phyloP scores from a whole-genome alignment of 148 eudicot genomes.

The Polygonum aviculare region DNA sequence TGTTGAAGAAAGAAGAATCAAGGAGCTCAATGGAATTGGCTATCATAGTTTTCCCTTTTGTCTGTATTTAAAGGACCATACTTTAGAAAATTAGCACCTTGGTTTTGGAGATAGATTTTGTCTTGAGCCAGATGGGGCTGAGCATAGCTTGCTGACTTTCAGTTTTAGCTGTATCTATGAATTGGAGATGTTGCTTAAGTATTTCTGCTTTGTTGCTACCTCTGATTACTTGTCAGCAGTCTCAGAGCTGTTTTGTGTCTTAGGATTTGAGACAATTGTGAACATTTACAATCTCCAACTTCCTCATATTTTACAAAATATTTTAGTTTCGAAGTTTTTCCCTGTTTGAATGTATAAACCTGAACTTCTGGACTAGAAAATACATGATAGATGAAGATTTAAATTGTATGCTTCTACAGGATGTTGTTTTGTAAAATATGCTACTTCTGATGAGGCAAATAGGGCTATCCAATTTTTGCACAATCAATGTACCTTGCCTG shows the following conservation, averaged over 20 bases:
- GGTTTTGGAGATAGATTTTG: neutral
- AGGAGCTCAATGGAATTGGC: neutral
- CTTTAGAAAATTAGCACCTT: neutral
- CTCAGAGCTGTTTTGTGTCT: neutral
- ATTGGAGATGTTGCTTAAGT: neutral
- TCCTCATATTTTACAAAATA: neutral
- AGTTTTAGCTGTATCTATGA: neutral
- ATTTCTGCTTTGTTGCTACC: neutral
- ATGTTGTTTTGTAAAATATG: conserved; percentile 92
- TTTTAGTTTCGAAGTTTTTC: neutral
- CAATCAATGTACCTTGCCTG: conserved; percentile 82
- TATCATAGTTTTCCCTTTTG: neutral
- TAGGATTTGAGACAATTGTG: neutral
- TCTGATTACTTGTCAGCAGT: neutral
- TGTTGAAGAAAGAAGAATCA: neutral
- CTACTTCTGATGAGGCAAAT: conserved; percentile 87
- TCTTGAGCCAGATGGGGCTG: neutral
- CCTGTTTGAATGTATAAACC: conserved; percentile 5
- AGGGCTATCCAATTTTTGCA: conserved; percentile 81
- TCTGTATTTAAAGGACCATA: neutral
- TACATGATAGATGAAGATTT: conserved; percentile 10
- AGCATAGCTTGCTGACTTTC: neutral
- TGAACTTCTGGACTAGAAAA: neutral
- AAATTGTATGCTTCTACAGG: conserved; percentile 64
- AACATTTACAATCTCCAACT: neutral